A percentile compares a stretch with the other conserved stretches of the same genome.
These are phyloP conservation scores for Coemansia sp. DNA, from an alignment of 192 early-diverging fungal genomes.

Conservation along the genomic window DNA sequence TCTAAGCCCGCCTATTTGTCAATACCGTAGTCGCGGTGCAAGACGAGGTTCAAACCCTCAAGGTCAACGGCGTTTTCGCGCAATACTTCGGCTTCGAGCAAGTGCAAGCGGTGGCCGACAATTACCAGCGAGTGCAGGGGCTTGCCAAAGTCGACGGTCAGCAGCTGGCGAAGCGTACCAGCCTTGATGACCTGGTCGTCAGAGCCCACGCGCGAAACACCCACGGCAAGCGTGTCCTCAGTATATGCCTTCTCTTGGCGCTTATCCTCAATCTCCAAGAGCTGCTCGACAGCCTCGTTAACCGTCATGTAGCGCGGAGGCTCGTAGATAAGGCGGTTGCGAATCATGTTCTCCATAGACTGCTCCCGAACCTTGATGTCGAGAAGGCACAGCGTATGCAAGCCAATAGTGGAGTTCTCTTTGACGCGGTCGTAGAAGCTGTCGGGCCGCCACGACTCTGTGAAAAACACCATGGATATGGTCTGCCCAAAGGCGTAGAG, in stretches of 20 bases:
- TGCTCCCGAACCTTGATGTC: constrained; percentile 99
- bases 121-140: constrained; percentile 95
- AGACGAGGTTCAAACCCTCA: constrained; percentile 64
- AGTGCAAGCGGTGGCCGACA: constrained; percentile 86
- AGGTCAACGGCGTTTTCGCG: constrained; percentile 72
- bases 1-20: constrained; percentile 16
- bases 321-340: constrained; percentile 92
- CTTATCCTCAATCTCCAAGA: constrained; percentile 89
- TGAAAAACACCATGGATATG: constrained; percentile 98
- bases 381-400: constrained; percentile 94
- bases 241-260: constrained; percentile 75
- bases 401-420: constrained; percentile 76
- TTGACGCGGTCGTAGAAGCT: constrained; percentile 94
- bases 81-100: constrained; percentile 89
- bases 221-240: constrained; percentile 82
- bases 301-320: constrained; percentile 98
- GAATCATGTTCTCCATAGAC: constrained; percentile 92
- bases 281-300: constrained; percentile 88
- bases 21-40: constrained; percentile 66
- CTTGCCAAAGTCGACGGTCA: constrained; percentile 84
- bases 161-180: constrained; percentile 85
- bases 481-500: constrained; percentile 98
- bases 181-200: constrained; percentile 78
- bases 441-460: constrained; percentile 94
- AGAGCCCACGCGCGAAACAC: constrained; percentile 88